A percentile compares a stretch with the other conserved stretches of the same genome.
Conservation (phyloP, 257 asterid species). For the Lycium ferocissimum region DNA sequence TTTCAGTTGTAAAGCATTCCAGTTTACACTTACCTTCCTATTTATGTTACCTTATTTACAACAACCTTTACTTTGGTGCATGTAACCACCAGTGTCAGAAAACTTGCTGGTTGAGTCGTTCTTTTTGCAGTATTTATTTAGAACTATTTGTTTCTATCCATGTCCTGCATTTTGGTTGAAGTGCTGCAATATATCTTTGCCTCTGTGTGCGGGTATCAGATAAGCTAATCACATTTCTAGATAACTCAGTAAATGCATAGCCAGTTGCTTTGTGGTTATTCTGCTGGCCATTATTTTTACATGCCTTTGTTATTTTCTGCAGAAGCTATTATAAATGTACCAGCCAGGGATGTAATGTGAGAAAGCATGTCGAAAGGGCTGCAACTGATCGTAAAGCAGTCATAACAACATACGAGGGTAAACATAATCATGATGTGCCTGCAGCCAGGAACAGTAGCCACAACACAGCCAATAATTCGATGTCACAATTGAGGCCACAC, state of each 20-base stretch:
- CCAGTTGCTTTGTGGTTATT: not conserved
- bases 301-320: slow-evolving; percentile 37
- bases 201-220: not conserved
- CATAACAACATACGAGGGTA: slow-evolving; percentile 87
- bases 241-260: not conserved
- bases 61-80: not conserved
- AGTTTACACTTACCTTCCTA: not conserved
- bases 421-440: slow-evolving; percentile 87
- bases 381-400: slow-evolving; percentile 87
- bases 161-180: not conserved
- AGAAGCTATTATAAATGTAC: slow-evolving; percentile 98
- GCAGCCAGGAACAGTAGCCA: slow-evolving; percentile 76
- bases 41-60: not conserved
- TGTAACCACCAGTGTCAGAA: not conserved
- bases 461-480: slow-evolving; percentile 48
- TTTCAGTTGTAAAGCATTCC: not conserved
- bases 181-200: not conserved
- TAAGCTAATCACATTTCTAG: slow-evolving; percentile 1
- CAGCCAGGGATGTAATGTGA: slow-evolving; percentile 74
- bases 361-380: slow-evolving; percentile 96
- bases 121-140: not conserved
- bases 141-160: not conserved
- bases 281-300: slow-evolving; percentile 7
- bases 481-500: slow-evolving; percentile 61
- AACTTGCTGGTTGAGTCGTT: not conserved